A percentile compares a stretch with the other conserved stretches of the same genome.
These are phyloP conservation scores for Paecilomyces sp. DNA, from an alignment of 2,329 filamentous ascomycete genomes.

Conservation along the genomic window DNA sequence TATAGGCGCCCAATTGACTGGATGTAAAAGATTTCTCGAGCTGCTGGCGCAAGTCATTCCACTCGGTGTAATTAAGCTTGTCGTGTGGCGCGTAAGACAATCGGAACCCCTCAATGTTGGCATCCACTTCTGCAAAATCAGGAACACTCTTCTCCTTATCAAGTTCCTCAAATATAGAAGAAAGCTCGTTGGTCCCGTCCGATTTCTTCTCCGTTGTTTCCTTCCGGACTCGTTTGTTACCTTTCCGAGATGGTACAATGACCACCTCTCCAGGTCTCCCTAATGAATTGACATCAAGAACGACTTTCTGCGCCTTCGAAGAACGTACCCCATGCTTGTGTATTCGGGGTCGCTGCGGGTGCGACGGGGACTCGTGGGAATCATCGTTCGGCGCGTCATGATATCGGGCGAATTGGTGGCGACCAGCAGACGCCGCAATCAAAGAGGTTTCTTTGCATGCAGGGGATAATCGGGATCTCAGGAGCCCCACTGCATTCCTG, in stretches of 20 bases:
- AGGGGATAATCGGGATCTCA: background rate
- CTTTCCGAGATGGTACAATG: slow-evolving; percentile 20
- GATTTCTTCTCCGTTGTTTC: slow-evolving; percentile 4
- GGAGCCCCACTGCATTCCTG: background rate
- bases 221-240: slow-evolving; percentile 9
- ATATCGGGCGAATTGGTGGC: background rate
- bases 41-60: slow-evolving; percentile 20
- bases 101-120: slow-evolving; percentile 22
- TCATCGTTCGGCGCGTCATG: background rate
- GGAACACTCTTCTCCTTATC: slow-evolving; percentile 11
- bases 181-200: slow-evolving; percentile 8
- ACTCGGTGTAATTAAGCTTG: slow-evolving; percentile 19
- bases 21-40: slow-evolving; percentile 27
- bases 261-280: slow-evolving; percentile 32
- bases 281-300: slow-evolving; percentile 25
- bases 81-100: slow-evolving; percentile 14
- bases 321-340: slow-evolving; percentile 4
- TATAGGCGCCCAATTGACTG: slow-evolving; percentile 25
- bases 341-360: background rate
- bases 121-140: slow-evolving; percentile 10
- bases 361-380: background rate
- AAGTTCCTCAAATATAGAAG: slow-evolving; percentile 20
- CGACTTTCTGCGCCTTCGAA: slow-evolving; percentile 8
- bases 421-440: background rate
- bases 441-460: background rate